A percentile compares a stretch with the other conserved stretches of the same genome.
phyloP scores from a whole-genome alignment of 2,329 filamentous ascomycete species.

The Aspergillus flavus region DNA sequence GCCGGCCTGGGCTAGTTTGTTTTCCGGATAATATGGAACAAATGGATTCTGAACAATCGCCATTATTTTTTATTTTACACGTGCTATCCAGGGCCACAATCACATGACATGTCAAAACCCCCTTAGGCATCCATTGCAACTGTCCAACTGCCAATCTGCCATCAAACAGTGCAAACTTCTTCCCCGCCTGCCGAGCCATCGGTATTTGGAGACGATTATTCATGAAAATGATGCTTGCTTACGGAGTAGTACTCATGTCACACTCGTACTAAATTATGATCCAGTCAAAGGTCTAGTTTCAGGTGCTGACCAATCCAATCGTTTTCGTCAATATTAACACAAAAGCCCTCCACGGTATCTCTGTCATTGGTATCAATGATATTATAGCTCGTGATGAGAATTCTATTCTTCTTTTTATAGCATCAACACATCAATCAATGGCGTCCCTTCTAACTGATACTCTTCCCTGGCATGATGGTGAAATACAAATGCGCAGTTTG shows the following conservation, averaged over 20 bases:
- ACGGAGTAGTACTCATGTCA: neutral
- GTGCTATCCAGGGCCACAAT: neutral
- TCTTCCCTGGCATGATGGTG: conserved; percentile 64
- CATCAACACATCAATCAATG: conserved; percentile 20
- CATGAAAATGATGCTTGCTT: neutral
- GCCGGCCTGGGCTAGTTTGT: neutral
- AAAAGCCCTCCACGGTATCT: neutral
- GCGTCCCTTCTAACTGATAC: conserved; percentile 24
- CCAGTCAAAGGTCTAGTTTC: neutral
- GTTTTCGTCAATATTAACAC: neutral
- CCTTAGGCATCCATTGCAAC: no score
- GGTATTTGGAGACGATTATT: neutral
- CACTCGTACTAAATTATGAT: no score
- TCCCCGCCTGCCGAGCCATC: neutral
- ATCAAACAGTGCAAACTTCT: neutral
- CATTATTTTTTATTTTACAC: no score
- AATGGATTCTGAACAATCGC: neutral
- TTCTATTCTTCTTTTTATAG: neutral
- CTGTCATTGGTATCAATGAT: neutral
- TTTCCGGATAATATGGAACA: neutral
- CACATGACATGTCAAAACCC: neutral
- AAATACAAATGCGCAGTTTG: conserved; percentile 64
- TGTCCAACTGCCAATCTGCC: neutral
- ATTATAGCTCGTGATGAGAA: neutral
- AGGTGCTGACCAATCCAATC: neutral